Percentiles rank a stretch among this genome's conserved stretches.
These are phyloP conservation scores for Leishmania gerbilli DNA, from an alignment of 208 protist species.

Conservation along the genomic window DNA sequence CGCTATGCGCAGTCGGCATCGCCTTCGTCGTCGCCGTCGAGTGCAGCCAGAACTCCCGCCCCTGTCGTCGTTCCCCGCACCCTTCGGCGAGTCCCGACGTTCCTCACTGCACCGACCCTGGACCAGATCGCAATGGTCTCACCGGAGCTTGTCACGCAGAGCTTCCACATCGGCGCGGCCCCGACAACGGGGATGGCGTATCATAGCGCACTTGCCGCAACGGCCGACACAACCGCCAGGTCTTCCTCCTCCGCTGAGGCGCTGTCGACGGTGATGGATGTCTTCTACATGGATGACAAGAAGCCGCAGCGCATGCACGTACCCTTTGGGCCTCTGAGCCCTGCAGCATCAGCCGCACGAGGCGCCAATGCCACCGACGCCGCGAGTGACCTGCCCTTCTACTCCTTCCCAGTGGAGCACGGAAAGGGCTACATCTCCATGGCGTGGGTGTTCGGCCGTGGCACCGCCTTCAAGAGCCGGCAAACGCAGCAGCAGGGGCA, in stretches of 20 bases:
- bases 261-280: conserved; percentile 32
- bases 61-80: conserved; percentile 8
- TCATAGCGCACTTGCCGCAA: conserved; percentile 11
- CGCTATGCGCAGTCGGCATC: conserved; percentile 2
- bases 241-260: conserved; percentile 10
- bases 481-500: not conserved
- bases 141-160: conserved; percentile 34
- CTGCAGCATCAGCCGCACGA: not conserved
- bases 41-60: not conserved
- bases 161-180: conserved; percentile 28
- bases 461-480: conserved; percentile 59
- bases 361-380: not conserved
- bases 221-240: conserved; percentile 8
- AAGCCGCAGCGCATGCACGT: conserved; percentile 52
- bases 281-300: conserved; percentile 45
- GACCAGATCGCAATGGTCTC: conserved; percentile 56
- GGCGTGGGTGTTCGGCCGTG: conserved; percentile 81
- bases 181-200: conserved; percentile 21
- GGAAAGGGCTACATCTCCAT: conserved; percentile 78
- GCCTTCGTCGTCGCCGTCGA: not conserved
- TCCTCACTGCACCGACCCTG: conserved; percentile 53
- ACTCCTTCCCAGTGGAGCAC: conserved; percentile 81
- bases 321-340: conserved; percentile 20
- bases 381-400: conserved; percentile 43
- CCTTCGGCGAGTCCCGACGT: conserved; percentile 59